Evolutionary conservation across 2,329 filamentous ascomycete species (phyloP).

Genomic region (Chrysoporthe puriensis): DNA sequence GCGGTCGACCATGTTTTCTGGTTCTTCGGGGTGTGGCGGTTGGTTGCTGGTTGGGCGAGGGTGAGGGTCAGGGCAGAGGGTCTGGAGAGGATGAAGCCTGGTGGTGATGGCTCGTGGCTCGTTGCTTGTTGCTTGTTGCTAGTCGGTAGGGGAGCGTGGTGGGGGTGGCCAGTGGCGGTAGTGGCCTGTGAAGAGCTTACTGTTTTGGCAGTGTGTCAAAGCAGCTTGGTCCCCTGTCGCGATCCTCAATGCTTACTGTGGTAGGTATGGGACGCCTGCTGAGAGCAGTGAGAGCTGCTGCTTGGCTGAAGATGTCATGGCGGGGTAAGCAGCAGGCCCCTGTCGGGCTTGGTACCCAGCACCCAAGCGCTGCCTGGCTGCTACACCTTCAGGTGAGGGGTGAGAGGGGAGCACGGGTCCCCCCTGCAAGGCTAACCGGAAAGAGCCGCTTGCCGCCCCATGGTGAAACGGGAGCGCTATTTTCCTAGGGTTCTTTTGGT

Average conservation of each 20-base stretch:
- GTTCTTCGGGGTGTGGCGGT: slow-evolving; percentile 14
- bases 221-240: slow-evolving; percentile 28
- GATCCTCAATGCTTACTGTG: slow-evolving; percentile 7
- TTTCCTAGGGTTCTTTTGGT: too few species aligned
- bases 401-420: neutral
- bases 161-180: slow-evolving; percentile 1
- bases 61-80: slow-evolving; percentile 7
- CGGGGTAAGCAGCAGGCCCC: slow-evolving; percentile 23
- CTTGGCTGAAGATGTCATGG: slow-evolving; percentile 28
- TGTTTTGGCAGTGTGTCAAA: slow-evolving; percentile 23
- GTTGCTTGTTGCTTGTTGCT: neutral
- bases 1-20: slow-evolving; percentile 73
- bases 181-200: slow-evolving; percentile 8
- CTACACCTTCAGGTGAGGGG: neutral
- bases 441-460: neutral
- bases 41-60: neutral
- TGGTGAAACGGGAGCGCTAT: neutral
- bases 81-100: neutral
- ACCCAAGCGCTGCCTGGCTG: neutral
- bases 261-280: slow-evolving; percentile 1
- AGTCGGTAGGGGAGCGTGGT: neutral
- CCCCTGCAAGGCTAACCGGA: neutral
- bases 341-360: slow-evolving; percentile 14
- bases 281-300: slow-evolving; percentile 2
- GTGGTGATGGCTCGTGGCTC: neutral